Conservation (phyloP, 2,329 filamentous ascomycete species). For the Huntiella moniliformis region DNA sequence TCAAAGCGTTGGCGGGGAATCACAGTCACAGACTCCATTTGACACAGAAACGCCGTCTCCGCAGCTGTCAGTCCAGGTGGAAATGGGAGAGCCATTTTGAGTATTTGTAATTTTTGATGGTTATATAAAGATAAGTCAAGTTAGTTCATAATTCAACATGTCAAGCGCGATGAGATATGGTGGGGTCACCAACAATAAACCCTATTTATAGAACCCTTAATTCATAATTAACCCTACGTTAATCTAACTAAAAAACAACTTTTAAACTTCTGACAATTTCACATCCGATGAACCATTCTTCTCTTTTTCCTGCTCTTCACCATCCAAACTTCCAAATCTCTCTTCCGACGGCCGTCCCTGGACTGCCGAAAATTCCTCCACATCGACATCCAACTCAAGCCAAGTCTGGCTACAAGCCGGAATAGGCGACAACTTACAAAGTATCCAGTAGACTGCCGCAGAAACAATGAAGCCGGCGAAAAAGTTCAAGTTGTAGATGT, state of each 20-base stretch:
- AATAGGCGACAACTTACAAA: conserved; percentile 53
- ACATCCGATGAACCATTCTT: conserved; percentile 1
- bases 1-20: conserved; percentile 83
- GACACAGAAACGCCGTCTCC: conserved; percentile 85
- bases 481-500: conserved; percentile 84
- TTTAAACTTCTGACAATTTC: conserved; percentile 8
- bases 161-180: too few species aligned
- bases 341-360: conserved; percentile 19
- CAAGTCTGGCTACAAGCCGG: conserved; percentile 56
- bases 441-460: conserved; percentile 42
- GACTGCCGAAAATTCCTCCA: conserved; percentile 31
- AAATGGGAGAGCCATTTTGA: conserved; percentile 30
- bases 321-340: conserved; percentile 19
- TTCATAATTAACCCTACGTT: not conserved
- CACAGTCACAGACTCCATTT: conserved; percentile 92
- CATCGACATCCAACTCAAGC: conserved; percentile 55
- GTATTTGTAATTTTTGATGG: not conserved
- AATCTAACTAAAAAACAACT: not conserved
- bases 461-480: conserved; percentile 68
- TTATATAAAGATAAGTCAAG: too few species aligned
- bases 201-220: not conserved
- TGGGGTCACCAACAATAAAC: not conserved
- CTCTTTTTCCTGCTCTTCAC: conserved; percentile 19
- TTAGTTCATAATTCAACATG: too few species aligned
- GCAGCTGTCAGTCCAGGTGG: conserved; percentile 49